Evolutionary conservation across 495 filamentous ascomycete species (phyloP).

Genomic region (Recurvomyces mirabilis): DNA sequence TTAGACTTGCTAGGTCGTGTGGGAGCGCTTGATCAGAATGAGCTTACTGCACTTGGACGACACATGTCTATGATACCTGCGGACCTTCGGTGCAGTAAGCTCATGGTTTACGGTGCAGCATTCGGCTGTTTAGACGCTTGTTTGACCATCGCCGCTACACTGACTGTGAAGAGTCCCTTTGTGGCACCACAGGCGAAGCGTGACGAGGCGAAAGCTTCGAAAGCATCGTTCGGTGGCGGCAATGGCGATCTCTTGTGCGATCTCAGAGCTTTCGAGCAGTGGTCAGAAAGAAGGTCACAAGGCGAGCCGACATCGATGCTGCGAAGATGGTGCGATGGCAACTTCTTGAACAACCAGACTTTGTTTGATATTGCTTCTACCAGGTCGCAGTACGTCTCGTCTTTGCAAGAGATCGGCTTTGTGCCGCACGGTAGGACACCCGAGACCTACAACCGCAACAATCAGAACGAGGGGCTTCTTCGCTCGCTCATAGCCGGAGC

Average conservation of each 20-base stretch:
- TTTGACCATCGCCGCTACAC: conserved; percentile 79
- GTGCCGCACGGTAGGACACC: conserved; percentile 39
- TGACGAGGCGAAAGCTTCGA: conserved; percentile 68
- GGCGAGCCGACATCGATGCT: conserved; percentile 50
- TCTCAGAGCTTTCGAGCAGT: conserved; percentile 70
- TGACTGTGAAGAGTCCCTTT: conserved; percentile 78
- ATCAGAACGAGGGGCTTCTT: conserved; percentile 49
- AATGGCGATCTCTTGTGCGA: conserved; percentile 86
- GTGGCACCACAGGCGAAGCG: conserved; percentile 68
- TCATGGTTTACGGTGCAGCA: conserved; percentile 90
- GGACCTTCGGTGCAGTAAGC: conserved; percentile 82
- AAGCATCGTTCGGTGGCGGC: conserved; percentile 56
- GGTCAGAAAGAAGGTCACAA: conserved; percentile 49
- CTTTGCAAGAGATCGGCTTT: conserved; percentile 78
- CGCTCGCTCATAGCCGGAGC: conserved; percentile 82
- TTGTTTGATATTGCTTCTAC: conserved; percentile 81
- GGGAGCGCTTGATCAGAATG: conserved; percentile 73
- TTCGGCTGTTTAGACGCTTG: conserved; percentile 84
- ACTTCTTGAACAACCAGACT: conserved; percentile 75
- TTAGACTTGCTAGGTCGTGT: conserved; percentile 67
- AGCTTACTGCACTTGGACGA: conserved; percentile 78
- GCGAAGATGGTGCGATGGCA: conserved; percentile 71
- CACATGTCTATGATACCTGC: conserved; percentile 92
- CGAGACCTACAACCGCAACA: conserved; percentile 33
- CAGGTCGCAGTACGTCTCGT: conserved; percentile 69